phyloP scores from a whole-genome alignment of 2,329 filamentous ascomycete species.

The Hypoxylon sp. region DNA sequence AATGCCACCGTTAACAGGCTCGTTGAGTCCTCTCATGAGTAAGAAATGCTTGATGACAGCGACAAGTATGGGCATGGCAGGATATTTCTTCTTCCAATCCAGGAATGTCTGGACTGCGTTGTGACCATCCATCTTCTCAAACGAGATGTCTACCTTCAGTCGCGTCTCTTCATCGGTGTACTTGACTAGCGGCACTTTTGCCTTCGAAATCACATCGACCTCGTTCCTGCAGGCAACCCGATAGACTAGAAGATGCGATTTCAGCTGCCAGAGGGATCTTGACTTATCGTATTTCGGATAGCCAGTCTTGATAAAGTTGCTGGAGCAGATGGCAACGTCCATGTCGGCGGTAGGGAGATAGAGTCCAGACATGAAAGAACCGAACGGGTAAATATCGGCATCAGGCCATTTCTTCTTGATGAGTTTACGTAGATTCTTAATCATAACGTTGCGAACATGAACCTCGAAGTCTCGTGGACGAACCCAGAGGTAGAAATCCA shows the following conservation, averaged over 20 bases:
- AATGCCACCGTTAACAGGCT: conserved; percentile 89
- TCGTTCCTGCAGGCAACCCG: conserved; percentile 65
- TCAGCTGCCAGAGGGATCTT: conserved; percentile 69
- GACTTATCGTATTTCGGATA: conserved; percentile 59
- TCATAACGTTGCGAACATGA: conserved; percentile 74
- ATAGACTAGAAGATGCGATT: conserved; percentile 63
- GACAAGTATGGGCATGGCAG: conserved; percentile 86
- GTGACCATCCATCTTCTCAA: conserved; percentile 88
- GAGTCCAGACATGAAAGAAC: conserved; percentile 89
- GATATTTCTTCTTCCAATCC: conserved; percentile 80
- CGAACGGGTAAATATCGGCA: conserved; percentile 77
- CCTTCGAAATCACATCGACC: conserved; percentile 74
- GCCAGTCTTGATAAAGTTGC: conserved; percentile 63
- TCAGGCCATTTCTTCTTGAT: conserved; percentile 67
- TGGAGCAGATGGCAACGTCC: conserved; percentile 83
- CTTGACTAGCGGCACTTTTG: conserved; percentile 92
- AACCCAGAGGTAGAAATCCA: conserved; percentile 88
- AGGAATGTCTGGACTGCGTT: conserved; percentile 82
- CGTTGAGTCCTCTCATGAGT: conserved; percentile 87
- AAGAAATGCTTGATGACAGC: conserved; percentile 93
- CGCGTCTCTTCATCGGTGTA: conserved; percentile 81
- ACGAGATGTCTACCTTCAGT: conserved; percentile 90
- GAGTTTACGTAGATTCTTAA: conserved; percentile 70
- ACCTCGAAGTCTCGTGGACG: conserved; percentile 81
- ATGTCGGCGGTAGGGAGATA: conserved; percentile 82